Conservation (phyloP, 495 filamentous ascomycete species). For the Ascodesmis nigricans region DNA sequence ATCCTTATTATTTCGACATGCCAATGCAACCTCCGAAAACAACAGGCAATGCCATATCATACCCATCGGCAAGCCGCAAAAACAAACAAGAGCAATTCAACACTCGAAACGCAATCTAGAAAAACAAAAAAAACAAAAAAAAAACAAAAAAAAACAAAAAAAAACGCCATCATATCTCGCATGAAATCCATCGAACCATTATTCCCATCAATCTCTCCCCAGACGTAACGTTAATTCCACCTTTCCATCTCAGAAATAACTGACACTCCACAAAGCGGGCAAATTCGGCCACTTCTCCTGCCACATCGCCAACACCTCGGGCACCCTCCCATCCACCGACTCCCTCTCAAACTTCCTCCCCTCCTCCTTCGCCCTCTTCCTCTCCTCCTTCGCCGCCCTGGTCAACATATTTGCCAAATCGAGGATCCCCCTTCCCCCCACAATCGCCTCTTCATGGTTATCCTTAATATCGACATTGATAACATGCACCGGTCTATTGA, state of each 20-base stretch:
- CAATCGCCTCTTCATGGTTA: slow-evolving; percentile 86
- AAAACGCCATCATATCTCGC: too few relatives aligned
- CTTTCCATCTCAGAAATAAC: slow-evolving; percentile 50
- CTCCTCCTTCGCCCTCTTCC: slow-evolving; percentile 35
- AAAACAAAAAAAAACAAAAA: too few relatives aligned
- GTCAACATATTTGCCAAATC: slow-evolving; percentile 79
- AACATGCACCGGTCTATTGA: slow-evolving; percentile 86
- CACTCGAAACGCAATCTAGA: too few relatives aligned
- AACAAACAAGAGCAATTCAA: too few relatives aligned
- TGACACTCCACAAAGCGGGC: slow-evolving; percentile 81
- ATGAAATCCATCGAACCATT: too few relatives aligned
- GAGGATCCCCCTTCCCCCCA: slow-evolving; percentile 78
- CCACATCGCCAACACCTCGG: slow-evolving; percentile 84
- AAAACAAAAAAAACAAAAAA: too few relatives aligned
- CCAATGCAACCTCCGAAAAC: too few relatives aligned
- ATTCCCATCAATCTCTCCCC: too few relatives aligned
- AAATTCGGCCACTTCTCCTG: slow-evolving; percentile 84
- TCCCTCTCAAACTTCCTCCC: slow-evolving; percentile 41
- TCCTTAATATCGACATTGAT: slow-evolving; percentile 97
- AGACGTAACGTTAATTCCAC: too few relatives aligned
- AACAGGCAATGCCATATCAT: too few relatives aligned
- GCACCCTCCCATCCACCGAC: slow-evolving; percentile 81
- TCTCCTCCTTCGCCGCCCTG: slow-evolving; percentile 54
- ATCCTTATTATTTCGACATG: too few relatives aligned
- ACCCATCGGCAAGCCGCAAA: too few relatives aligned